Conservation (phyloP, 2,329 filamentous ascomycete genomes). For the Aspergillus chevalieri region DNA sequence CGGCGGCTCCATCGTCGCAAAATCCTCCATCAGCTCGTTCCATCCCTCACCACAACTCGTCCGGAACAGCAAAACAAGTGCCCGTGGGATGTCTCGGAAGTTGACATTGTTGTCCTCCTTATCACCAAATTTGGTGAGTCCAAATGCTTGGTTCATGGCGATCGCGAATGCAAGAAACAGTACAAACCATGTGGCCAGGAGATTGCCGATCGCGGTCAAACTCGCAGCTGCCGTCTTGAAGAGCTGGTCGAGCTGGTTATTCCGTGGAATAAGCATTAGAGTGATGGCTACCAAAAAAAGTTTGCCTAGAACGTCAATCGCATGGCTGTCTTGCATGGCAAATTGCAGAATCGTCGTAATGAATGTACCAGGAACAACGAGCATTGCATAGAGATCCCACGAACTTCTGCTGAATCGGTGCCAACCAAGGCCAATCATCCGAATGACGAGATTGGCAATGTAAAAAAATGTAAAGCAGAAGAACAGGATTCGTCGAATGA, state of each 20-base stretch:
- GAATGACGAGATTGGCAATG: constrained; percentile 72
- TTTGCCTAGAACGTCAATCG: constrained; percentile 83
- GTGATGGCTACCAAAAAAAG: constrained; percentile 87
- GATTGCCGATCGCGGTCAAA: constrained; percentile 80
- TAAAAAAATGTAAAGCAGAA: constrained; percentile 76
- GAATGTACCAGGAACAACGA: constrained; percentile 74
- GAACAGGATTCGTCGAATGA: constrained; percentile 64
- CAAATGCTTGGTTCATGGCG: constrained; percentile 91
- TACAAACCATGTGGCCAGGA: constrained; percentile 94
- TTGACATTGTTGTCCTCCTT: constrained; percentile 75
- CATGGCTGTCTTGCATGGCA: constrained; percentile 47
- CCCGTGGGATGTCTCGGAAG: constrained; percentile 88
- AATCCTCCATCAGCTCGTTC: constrained; percentile 97
- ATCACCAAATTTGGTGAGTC: constrained; percentile 77
- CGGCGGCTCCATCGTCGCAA: constrained; percentile 69
- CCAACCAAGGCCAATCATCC: constrained; percentile 86
- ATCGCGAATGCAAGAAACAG: constrained; percentile 96
- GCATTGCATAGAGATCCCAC: constrained; percentile 86
- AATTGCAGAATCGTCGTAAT: constrained; percentile 73
- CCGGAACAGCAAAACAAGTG: constrained; percentile 84
- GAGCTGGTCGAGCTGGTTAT: constrained; percentile 93
- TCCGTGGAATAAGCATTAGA: constrained; percentile 84
- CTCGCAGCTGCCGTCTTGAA: constrained; percentile 98
- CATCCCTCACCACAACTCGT: constrained; percentile 93
- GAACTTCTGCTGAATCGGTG: constrained; percentile 83